A percentile compares a stretch with the other conserved stretches of the same genome.
Evolutionary conservation across 2,329 filamentous ascomycete species (phyloP).

Genomic region (Venturia asperata): DNA sequence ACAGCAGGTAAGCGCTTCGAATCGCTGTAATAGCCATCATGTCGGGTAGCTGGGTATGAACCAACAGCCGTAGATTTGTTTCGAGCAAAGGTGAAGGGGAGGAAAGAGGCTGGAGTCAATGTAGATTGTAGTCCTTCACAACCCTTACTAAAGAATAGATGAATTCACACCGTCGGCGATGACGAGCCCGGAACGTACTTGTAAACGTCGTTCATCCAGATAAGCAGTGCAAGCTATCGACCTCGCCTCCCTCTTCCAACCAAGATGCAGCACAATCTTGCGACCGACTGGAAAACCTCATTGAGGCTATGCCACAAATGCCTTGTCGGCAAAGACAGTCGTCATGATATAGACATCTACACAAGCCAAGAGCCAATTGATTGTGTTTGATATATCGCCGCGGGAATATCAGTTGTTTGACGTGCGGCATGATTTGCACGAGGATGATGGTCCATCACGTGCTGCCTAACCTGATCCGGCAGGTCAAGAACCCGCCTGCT

Average conservation of each 20-base stretch:
- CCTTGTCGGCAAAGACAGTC: neutral
- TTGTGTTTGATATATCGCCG: neutral
- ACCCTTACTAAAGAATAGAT: neutral
- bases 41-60: neutral
- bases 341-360: neutral
- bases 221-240: slow-evolving; percentile 4
- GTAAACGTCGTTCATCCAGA: neutral
- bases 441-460: neutral
- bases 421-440: neutral
- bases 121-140: neutral
- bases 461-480: neutral
- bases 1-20: neutral
- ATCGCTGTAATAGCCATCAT: neutral
- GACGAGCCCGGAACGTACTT: neutral
- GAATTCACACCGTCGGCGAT: neutral
- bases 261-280: slow-evolving; percentile 1
- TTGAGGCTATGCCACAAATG: neutral
- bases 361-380: neutral
- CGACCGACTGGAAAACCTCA: neutral
- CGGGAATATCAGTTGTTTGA: neutral
- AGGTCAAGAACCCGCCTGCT: neutral
- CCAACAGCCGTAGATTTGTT: neutral
- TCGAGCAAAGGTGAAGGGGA: neutral
- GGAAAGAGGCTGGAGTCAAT: neutral
- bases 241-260: neutral